Evolutionary conservation across 805 yeast genomes (phyloP).

Genomic region (Ogataea methylovora): DNA sequence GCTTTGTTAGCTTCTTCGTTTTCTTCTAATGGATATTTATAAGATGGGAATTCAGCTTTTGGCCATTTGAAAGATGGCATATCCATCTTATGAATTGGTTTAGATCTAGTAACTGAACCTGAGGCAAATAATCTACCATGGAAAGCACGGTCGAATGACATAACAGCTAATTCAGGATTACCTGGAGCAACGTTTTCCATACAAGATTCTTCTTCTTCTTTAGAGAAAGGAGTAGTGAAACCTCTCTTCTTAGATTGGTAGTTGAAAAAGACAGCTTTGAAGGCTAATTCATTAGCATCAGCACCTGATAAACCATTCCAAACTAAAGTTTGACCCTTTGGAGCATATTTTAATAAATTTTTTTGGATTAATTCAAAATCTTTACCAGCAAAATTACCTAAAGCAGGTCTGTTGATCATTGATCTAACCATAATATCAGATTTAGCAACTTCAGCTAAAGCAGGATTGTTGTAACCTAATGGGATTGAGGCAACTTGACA

Average conservation of each 20-base stretch:
- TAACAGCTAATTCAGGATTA: slow-evolving; percentile 75
- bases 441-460: slow-evolving; percentile 57
- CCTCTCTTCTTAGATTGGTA: slow-evolving; percentile 68
- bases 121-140: slow-evolving; percentile 94
- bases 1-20: slow-evolving; percentile 71
- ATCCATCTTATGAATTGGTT: slow-evolving; percentile 89
- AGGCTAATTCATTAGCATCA: slow-evolving; percentile 84
- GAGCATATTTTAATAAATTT: slow-evolving; percentile 66
- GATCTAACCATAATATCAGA: slow-evolving; percentile 67
- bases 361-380: slow-evolving; percentile 46
- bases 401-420: slow-evolving; percentile 75
- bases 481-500: slow-evolving; percentile 84
- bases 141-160: slow-evolving; percentile 85
- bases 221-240: slow-evolving; percentile 46
- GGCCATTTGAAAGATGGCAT: slow-evolving; percentile 97
- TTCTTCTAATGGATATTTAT: slow-evolving; percentile 72
- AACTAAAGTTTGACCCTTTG: slow-evolving; percentile 64
- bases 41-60: slow-evolving; percentile 80
- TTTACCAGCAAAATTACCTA: slow-evolving; percentile 71
- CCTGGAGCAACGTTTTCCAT: slow-evolving; percentile 87
- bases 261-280: slow-evolving; percentile 82
- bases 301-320: slow-evolving; percentile 84
- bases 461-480: slow-evolving; percentile 82
- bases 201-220: slow-evolving; percentile 61
- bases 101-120: slow-evolving; percentile 85